A percentile compares a stretch with the other conserved stretches of the same genome.
phyloP scores from a whole-genome alignment of 257 asterid genomes.

The Ajuga chamaepitys region DNA sequence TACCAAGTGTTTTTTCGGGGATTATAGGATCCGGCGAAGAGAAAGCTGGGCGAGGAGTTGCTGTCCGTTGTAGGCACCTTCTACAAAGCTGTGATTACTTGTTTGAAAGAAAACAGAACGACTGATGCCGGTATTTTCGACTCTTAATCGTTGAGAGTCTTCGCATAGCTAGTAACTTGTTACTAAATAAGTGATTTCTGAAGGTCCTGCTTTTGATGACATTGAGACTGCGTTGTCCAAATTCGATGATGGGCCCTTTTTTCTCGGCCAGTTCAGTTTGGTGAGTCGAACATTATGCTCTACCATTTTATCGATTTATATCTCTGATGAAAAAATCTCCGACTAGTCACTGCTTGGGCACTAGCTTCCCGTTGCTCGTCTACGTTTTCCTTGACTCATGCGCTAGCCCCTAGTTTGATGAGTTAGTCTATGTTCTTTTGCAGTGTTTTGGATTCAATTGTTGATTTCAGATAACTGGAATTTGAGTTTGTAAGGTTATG shows the following conservation, averaged over 20 bases:
- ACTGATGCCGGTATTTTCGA: conserved; percentile 39
- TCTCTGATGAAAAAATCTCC: neutral
- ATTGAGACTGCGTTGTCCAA: conserved; percentile 66
- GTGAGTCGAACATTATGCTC: conserved; percentile 27
- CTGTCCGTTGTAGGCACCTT: conserved; percentile 43
- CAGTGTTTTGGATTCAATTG: neutral
- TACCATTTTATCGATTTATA: neutral
- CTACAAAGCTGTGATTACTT: conserved; percentile 34
- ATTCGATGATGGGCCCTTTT: conserved; percentile 65
- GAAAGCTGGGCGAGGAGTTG: conserved; percentile 56
- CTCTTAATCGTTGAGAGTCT: conserved; percentile 2
- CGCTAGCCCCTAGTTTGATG: too few species aligned
- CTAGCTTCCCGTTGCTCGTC: too few species aligned
- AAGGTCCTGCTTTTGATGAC: conserved; percentile 56
- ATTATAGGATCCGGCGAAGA: conserved; percentile 51
- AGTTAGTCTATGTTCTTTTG: too few species aligned
- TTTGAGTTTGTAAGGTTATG: neutral
- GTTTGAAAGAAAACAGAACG: conserved; percentile 45
- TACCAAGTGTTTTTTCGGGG: neutral
- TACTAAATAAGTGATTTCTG: neutral
- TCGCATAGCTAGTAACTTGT: conserved; percentile 1
- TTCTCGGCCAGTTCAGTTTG: conserved; percentile 79
- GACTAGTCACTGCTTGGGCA: too few species aligned
- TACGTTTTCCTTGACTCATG: too few species aligned
- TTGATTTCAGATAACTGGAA: neutral